Conservation (phyloP, 148 eudicot genomes). For the Spergularia bocconei region DNA sequence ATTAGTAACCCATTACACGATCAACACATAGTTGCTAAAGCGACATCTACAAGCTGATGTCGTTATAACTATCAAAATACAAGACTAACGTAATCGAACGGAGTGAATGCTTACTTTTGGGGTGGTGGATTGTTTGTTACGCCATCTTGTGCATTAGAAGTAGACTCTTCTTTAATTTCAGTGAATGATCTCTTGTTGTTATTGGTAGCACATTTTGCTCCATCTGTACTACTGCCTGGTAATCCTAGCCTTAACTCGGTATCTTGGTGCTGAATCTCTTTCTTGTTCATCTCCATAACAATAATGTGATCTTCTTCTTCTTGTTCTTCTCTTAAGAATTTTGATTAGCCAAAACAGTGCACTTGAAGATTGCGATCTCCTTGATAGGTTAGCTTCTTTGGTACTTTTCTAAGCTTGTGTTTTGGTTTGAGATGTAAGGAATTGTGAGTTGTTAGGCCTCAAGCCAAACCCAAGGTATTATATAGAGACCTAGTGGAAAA, state of each 20-base stretch:
- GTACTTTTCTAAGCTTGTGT: not conserved
- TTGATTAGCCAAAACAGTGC: not conserved
- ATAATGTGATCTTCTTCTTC: conserved; percentile 1
- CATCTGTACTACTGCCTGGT: conserved; percentile 22
- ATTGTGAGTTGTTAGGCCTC: conserved; percentile 7
- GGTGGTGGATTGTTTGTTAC: conserved; percentile 17
- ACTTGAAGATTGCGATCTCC: too few relatives aligned
- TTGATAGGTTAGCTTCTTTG: not conserved
- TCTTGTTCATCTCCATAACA: conserved; percentile 35
- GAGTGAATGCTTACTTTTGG: conserved; percentile 27
- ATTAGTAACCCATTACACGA: not conserved
- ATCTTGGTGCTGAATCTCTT: conserved; percentile 30
- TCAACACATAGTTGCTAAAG: too few relatives aligned
- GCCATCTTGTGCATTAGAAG: conserved; percentile 13
- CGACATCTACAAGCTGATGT: too few relatives aligned
- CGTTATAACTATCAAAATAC: too few relatives aligned
- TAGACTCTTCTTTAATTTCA: conserved; percentile 26
- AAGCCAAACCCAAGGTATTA: conserved; percentile 7
- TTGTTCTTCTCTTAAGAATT: not conserved
- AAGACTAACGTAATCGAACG: too few relatives aligned
- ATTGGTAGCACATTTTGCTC: conserved; percentile 2
- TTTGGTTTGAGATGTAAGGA: not conserved
- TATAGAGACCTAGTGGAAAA: conserved; percentile 12
- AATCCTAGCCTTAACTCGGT: conserved; percentile 38
- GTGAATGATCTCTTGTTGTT: conserved; percentile 25